Conservation (phyloP, 2,329 filamentous ascomycete species). For the Cryphonectria carpinicola region DNA sequence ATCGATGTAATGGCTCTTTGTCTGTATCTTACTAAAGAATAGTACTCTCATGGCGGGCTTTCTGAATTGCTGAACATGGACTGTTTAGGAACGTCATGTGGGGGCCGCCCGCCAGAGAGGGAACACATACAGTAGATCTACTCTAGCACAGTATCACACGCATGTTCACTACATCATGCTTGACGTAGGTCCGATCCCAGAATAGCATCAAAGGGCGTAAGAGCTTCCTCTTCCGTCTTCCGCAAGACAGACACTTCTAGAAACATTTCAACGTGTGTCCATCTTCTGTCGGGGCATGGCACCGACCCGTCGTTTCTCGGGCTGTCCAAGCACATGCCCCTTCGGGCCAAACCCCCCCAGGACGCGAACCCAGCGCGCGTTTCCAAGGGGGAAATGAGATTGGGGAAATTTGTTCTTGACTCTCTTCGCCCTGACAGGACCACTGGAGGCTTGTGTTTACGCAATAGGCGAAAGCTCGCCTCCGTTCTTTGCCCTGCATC, state of each 20-base stretch:
- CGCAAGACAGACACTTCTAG: neutral
- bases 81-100: neutral
- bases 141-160: neutral
- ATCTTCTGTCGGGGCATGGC: conserved; percentile 4
- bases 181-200: neutral
- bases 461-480: neutral
- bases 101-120: no score
- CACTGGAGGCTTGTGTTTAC: neutral
- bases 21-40: neutral
- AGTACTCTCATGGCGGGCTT: neutral
- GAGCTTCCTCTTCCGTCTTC: conserved; percentile 11
- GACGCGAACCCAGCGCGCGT: neutral
- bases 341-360: neutral
- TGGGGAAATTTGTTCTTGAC: neutral
- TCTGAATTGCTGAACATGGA: neutral
- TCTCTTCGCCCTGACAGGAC: neutral
- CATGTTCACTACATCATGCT: neutral
- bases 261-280: conserved; percentile 3
- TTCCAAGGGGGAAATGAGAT: conserved; percentile 4
- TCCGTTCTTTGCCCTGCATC: conserved; percentile 9
- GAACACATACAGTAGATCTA: neutral
- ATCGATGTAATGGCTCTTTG: neutral
- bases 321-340: conserved; percentile 11
- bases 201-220: neutral
- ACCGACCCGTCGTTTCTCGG: neutral